Evolutionary conservation across 1,284 basidiomycete species (phyloP).

Genomic region (Fistulina hepatica): DNA sequence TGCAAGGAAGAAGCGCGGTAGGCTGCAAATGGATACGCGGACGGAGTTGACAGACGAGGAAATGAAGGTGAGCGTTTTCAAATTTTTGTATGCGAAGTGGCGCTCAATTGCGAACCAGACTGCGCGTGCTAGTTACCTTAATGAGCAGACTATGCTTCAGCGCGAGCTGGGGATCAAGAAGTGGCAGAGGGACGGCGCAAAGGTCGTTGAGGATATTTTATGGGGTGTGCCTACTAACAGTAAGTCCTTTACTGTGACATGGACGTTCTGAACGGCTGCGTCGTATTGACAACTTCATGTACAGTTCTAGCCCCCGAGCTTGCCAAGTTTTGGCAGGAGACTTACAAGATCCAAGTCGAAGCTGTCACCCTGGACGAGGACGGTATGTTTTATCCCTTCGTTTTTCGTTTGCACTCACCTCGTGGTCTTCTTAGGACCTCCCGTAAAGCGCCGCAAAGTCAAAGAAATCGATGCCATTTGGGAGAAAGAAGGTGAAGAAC

Average conservation of each 20-base stretch:
- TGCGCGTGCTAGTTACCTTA: conserved; percentile 55
- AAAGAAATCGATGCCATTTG: conserved; percentile 13
- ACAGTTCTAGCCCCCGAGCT: conserved; percentile 55
- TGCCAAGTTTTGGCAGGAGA: conserved; percentile 60
- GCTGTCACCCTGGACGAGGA: conserved; percentile 38
- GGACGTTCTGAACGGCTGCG: conserved; percentile 1
- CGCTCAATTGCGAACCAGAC: conserved; percentile 27
- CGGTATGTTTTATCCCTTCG: conserved; percentile 18
- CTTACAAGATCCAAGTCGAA: conserved; percentile 56
- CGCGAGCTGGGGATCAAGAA: conserved; percentile 41
- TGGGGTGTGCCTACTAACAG: conserved; percentile 57
- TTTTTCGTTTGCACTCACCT: background rate
- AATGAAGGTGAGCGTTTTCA: conserved; percentile 39
- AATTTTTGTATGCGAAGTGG: background rate
- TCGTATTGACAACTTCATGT: conserved; percentile 7
- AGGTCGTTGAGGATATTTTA: conserved; percentile 49
- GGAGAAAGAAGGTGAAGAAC: conserved; percentile 7
- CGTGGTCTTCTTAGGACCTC: conserved; percentile 14
- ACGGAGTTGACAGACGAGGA: conserved; percentile 73
- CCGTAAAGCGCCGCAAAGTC: conserved; percentile 30
- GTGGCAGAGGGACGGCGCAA: conserved; percentile 42
- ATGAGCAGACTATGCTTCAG: conserved; percentile 45
- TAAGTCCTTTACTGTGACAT: conserved; percentile 32
- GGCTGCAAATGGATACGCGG: conserved; percentile 45
- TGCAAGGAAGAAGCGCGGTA: conserved; percentile 31